phyloP scores from a whole-genome alignment of 306 rosid genomes.

The Trifolium repens region DNA sequence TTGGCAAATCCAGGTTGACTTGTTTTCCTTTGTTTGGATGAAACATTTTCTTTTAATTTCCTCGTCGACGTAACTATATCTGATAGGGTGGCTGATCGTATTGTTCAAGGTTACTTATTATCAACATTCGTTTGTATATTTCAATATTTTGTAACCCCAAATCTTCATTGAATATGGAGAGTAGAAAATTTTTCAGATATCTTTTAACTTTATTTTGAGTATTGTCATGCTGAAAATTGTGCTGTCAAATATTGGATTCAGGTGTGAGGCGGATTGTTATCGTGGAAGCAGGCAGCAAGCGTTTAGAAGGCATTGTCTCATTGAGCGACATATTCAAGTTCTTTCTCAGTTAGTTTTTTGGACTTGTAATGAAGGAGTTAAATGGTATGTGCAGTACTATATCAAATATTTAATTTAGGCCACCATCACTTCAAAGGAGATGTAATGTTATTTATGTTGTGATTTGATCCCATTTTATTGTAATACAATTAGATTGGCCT shows the following conservation, averaged over 20 bases:
- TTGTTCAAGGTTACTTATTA: no score
- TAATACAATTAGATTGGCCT: constrained; percentile 75
- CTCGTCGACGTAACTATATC: background rate
- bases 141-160: constrained; percentile 1
- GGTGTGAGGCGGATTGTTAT: constrained; percentile 86
- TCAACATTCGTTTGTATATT: constrained; percentile 6
- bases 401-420: constrained; percentile 35
- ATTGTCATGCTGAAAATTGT: constrained; percentile 1
- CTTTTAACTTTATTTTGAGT: constrained; percentile 14
- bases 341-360: constrained; percentile 65
- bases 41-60: constrained; percentile 12
- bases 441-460: constrained; percentile 45
- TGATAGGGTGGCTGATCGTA: no score
- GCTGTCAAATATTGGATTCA: constrained; percentile 45
- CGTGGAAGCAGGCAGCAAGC: constrained; percentile 97
- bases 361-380: constrained; percentile 32
- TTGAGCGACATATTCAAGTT: constrained; percentile 84
- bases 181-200: background rate
- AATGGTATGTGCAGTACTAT: constrained; percentile 39
- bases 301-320: constrained; percentile 87
- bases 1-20: constrained; percentile 78
- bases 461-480: constrained; percentile 61
- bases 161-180: background rate
- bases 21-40: constrained; percentile 17
- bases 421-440: constrained; percentile 43